Percentiles rank a stretch among this genome's conserved stretches.
These are phyloP conservation scores for Gossypium raimondii DNA, from an alignment of 345 rosid genomes.

Conservation along the genomic window DNA sequence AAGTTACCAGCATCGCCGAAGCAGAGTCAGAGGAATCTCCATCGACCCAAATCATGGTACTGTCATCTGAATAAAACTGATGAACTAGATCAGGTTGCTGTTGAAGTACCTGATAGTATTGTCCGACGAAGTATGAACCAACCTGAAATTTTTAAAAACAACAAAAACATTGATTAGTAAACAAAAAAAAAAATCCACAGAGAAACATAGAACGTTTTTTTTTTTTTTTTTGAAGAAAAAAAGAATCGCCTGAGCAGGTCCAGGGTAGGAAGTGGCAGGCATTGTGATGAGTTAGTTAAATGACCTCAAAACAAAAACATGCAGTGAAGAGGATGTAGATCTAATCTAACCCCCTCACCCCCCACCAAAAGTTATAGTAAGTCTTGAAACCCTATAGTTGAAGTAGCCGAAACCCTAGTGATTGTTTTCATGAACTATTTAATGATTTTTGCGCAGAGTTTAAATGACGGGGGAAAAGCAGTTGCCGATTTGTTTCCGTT, in stretches of 20 bases:
- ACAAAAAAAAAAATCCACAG: neutral
- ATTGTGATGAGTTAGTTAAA: neutral
- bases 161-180: neutral
- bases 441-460: neutral
- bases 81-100: conserved; percentile 84
- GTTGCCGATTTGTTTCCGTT: neutral
- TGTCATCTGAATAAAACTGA: conserved; percentile 72
- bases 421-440: too few species aligned
- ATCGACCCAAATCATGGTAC: conserved; percentile 71
- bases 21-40: conserved; percentile 69
- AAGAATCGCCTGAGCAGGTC: conserved; percentile 8
- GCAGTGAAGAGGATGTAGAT: neutral
- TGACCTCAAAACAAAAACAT: conserved; percentile 3
- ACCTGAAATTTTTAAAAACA: conserved; percentile 39
- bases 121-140: conserved; percentile 92
- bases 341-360: neutral
- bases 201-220: neutral
- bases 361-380: too few species aligned
- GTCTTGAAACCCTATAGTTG: neutral
- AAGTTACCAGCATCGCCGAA: conserved; percentile 62
- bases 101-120: conserved; percentile 81
- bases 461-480: neutral
- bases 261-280: conserved; percentile 8
- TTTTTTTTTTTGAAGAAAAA: too few species aligned
- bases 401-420: conserved; percentile 10